phyloP scores from a whole-genome alignment of 768 basidiomycete genomes.

The Tylopilus rubrobrunneus region DNA sequence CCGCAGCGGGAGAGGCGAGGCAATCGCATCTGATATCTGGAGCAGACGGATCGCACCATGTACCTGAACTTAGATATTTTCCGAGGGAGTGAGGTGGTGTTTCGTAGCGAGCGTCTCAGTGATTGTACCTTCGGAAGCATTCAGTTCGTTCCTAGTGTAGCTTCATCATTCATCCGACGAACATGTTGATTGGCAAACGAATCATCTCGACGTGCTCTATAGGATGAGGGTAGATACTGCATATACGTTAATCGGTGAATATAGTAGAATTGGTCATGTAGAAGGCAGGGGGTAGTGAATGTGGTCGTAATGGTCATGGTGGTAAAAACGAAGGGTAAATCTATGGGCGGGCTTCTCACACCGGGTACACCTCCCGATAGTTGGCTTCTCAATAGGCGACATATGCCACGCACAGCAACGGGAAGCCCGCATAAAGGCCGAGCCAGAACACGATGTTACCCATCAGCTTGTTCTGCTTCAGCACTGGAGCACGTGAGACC shows the following conservation, averaged over 20 bases:
- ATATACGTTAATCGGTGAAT: neutral
- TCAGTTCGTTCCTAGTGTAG: too few species aligned
- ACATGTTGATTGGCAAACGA: too few species aligned
- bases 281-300: too few species aligned
- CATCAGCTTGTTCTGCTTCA: constrained; percentile 78
- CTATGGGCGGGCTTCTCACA: constrained; percentile 3
- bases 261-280: neutral
- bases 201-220: too few species aligned
- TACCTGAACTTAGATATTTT: too few species aligned
- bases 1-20: neutral
- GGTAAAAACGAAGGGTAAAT: neutral
- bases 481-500: constrained; percentile 66
- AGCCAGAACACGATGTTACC: constrained; percentile 92
- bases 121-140: too few species aligned
- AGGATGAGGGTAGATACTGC: neutral
- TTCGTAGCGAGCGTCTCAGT: too few species aligned
- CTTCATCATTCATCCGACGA: too few species aligned
- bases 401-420: constrained; percentile 81
- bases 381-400: constrained; percentile 44
- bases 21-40: neutral
- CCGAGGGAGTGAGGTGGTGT: too few species aligned
- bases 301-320: neutral
- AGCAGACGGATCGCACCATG: too few species aligned
- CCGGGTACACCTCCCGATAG: neutral
- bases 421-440: constrained; percentile 89